Base-by-base conservation (phyloP, 1,284 basidiomycete genomes). In the Earliella scabrosa region DNA sequence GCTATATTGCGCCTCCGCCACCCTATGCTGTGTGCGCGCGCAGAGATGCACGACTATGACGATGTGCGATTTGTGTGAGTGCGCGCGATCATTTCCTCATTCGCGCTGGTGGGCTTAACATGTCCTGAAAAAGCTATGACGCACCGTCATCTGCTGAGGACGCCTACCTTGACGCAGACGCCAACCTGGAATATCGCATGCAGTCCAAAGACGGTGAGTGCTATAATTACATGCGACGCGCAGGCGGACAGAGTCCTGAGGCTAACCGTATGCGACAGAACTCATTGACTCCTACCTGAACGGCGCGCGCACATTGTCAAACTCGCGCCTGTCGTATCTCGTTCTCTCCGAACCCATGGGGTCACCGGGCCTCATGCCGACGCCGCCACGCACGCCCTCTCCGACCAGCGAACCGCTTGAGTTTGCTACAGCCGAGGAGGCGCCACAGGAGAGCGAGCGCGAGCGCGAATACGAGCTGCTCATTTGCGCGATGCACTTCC, bases 221-320 rank as follows among this genome's bases (percentile, higher is more conserved):
- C 21, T 24, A 8, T 32, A 16, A 23, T n/a, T n/a, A n/a, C n/a
- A n/a, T 32, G 39, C 11, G 1, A 32, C 20, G 38, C 26, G 14
- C 34, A 16, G 18, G 35, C 16, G 11, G 31, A n/a, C n/a, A 36
- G 26, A 23, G 36, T 20, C 27, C 29, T 20, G 10, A 18, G 13
- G 38, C 45, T 52, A 20, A 57, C 41, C 35, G 20, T 24, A 21
- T 29, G 32, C 38, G 39, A 45, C 53, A 87, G 87, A 82, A 47
- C 73, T 92, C 9, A 82, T 92, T 54, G 79, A 87, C 54, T 65
- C 72, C 1, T 92, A 92, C 67, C 75, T 92, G 41, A 92, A 92
- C 63, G 90, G 90, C 2, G 77, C 85, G 1, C 81, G 90, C 18
- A 88, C 83, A 0, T 79, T 95, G 7, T 88, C 88, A 2, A 83